Percentiles rank a stretch among this genome's conserved stretches.
Conservation (phyloP, 805 yeast species). For the Huiozyma naganishii region DNA sequence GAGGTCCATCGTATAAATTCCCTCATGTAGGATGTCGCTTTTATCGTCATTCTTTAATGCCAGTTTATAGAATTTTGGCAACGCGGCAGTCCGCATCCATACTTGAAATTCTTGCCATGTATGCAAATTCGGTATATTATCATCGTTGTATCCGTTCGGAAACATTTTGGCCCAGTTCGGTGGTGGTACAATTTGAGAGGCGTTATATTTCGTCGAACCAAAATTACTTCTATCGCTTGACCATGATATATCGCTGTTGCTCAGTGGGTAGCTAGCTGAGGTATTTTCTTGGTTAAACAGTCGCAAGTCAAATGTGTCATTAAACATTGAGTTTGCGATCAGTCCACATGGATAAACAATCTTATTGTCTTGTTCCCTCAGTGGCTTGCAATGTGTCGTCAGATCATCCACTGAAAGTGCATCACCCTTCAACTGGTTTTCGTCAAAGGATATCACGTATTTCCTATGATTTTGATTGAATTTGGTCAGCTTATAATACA, state of each 20-base stretch:
- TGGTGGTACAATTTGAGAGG: constrained; percentile 62
- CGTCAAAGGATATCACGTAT: constrained; percentile 76
- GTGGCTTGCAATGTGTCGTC: constrained; percentile 30
- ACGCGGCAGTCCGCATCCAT: constrained; percentile 90
- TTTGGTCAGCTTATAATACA: constrained; percentile 80
- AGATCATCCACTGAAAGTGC: constrained; percentile 46
- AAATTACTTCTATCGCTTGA: constrained; percentile 50
- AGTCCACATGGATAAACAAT: constrained; percentile 70
- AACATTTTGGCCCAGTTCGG: constrained; percentile 66
- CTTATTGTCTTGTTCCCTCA: constrained; percentile 26
- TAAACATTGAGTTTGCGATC: constrained; percentile 70
- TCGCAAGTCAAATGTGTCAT: constrained; percentile 58
- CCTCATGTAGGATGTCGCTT: constrained; percentile 39
- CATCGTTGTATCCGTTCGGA: constrained; percentile 64
- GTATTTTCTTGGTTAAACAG: constrained; percentile 27
- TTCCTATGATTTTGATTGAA: constrained; percentile 92
- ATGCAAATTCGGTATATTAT: constrained; percentile 58
- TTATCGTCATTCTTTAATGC: constrained; percentile 53
- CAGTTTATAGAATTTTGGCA: constrained; percentile 78
- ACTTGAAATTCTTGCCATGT: constrained; percentile 63
- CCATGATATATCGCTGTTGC: constrained; percentile 57
- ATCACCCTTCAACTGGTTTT: constrained; percentile 68
- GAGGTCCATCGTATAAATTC: constrained; percentile 59
- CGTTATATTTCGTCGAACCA: constrained; percentile 49
- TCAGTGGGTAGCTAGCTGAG: constrained; percentile 27